Evolutionary conservation across 805 yeast species (phyloP).

Genomic region (Yarrowia alimentaria): DNA sequence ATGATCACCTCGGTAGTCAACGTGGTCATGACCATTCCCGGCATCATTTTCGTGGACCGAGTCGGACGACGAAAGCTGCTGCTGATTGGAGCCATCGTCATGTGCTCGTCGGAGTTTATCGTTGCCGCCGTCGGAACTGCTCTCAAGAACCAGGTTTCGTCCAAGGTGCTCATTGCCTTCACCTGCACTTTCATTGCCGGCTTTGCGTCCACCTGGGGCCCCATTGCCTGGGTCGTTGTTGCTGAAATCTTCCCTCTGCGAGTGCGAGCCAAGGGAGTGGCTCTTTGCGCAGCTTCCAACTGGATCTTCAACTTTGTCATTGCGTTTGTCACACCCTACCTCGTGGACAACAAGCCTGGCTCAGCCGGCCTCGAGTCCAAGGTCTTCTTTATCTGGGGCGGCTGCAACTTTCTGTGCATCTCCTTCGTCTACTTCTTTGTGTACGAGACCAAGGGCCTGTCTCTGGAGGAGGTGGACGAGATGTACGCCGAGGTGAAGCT

Average conservation of each 20-base stretch:
- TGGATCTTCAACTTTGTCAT: constrained; percentile 42
- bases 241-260: constrained; percentile 64
- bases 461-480: constrained; percentile 70
- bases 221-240: constrained; percentile 61
- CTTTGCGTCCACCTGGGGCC: constrained; percentile 57
- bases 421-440: constrained; percentile 45
- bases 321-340: constrained; percentile 34
- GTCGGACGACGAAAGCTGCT: constrained; percentile 71
- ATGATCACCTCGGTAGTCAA: constrained; percentile 69
- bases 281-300: constrained; percentile 57
- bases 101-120: constrained; percentile 62
- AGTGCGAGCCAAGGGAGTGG: constrained; percentile 66
- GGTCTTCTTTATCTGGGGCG: constrained; percentile 37
- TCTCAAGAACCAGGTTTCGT: constrained; percentile 41
- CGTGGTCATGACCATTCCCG: constrained; percentile 64
- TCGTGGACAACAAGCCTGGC: constrained; percentile 46
- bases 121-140: constrained; percentile 56
- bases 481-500: constrained; percentile 42
- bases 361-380: constrained; percentile 47
- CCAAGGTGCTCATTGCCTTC: constrained; percentile 54
- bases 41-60: constrained; percentile 70
- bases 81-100: constrained; percentile 67
- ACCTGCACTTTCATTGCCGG: constrained; percentile 57
- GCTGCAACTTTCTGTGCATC: constrained; percentile 12
- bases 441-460: constrained; percentile 70